Percentiles rank a stretch among this genome's conserved stretches.
Conservation (phyloP, 2,329 filamentous ascomycete genomes). For the Clonostachys rhizophaga region DNA sequence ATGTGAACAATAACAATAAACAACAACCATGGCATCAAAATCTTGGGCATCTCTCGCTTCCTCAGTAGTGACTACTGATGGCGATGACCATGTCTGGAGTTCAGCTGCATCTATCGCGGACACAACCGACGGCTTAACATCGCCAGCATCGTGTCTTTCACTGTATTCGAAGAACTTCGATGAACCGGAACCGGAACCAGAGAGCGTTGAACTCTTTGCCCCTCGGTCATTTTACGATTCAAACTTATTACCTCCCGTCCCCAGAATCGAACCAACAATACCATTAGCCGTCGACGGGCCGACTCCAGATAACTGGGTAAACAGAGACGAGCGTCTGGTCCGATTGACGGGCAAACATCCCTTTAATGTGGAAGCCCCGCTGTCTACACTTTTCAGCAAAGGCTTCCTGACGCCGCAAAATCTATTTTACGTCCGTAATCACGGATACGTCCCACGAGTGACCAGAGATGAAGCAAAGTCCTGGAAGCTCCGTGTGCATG, state of each 20-base stretch:
- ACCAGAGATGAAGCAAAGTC: not conserved
- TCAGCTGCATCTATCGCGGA: no score
- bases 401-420: slow-evolving; percentile 3
- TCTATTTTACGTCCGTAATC: slow-evolving; percentile 9
- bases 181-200: not conserved
- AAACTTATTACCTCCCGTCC: not conserved
- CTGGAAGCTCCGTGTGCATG: not conserved
- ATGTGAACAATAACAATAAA: no score
- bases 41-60: no score
- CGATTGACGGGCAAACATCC: slow-evolving; percentile 48
- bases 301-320: slow-evolving; percentile 48
- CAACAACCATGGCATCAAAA: no score
- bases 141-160: not conserved
- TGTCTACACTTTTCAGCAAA: slow-evolving; percentile 27
- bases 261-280: not conserved
- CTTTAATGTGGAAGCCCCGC: slow-evolving; percentile 40
- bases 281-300: slow-evolving; percentile 32
- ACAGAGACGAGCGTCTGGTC: slow-evolving; percentile 37
- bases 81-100: no score
- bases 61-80: no score
- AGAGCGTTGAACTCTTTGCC: not conserved
- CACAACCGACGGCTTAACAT: not conserved
- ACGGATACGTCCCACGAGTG: not conserved
- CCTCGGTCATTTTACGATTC: not conserved
- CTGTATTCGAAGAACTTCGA: not conserved